phyloP scores from a whole-genome alignment of 1,284 basidiomycete genomes.

The Hypsizygus ulmarius region DNA sequence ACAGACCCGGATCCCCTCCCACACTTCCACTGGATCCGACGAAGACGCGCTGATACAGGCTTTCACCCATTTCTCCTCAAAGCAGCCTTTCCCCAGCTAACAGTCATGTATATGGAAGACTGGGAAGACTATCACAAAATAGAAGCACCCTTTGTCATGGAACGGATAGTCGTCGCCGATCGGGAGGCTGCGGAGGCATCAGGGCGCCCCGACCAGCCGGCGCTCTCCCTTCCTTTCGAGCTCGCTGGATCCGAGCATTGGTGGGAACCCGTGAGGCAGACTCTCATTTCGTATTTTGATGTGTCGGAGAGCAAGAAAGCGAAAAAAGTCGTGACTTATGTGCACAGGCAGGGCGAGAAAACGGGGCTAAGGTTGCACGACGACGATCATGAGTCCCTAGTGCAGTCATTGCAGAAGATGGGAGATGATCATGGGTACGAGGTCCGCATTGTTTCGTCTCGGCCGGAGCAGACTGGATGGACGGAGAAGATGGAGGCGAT shows the following conservation, averaged over 20 bases:
- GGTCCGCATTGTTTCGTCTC: conserved; percentile 61
- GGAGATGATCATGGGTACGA: conserved; percentile 59
- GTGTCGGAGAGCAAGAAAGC: conserved; percentile 28
- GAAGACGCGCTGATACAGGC: conserved; percentile 51
- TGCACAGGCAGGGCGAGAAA: conserved; percentile 54
- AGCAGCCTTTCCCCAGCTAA: conserved; percentile 70
- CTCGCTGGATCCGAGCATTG: conserved; percentile 56
- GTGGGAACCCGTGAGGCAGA: conserved; percentile 70
- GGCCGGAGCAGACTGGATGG: conserved; percentile 55
- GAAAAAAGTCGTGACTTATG: conserved; percentile 62
- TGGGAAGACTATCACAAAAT: conserved; percentile 73
- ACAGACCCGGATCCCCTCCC: conserved; percentile 49
- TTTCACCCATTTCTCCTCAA: conserved; percentile 62
- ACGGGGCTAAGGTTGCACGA: conserved; percentile 34
- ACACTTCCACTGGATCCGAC: conserved; percentile 42
- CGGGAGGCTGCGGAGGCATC: conserved; percentile 57
- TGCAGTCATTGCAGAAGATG: conserved; percentile 51
- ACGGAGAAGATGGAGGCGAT: conserved; percentile 61
- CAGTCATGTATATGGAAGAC: conserved; percentile 68
- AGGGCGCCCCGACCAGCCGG: conserved; percentile 29
- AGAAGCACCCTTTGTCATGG: conserved; percentile 66
- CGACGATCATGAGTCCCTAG: conserved; percentile 52
- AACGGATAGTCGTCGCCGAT: conserved; percentile 76
- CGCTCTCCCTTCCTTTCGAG: conserved; percentile 61
- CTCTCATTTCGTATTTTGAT: conserved; percentile 52